Percentiles rank a stretch among this genome's conserved stretches.
Evolutionary conservation across 352 stramenopile genomes (phyloP).

Genomic region (Globisporangium emineosum): DNA sequence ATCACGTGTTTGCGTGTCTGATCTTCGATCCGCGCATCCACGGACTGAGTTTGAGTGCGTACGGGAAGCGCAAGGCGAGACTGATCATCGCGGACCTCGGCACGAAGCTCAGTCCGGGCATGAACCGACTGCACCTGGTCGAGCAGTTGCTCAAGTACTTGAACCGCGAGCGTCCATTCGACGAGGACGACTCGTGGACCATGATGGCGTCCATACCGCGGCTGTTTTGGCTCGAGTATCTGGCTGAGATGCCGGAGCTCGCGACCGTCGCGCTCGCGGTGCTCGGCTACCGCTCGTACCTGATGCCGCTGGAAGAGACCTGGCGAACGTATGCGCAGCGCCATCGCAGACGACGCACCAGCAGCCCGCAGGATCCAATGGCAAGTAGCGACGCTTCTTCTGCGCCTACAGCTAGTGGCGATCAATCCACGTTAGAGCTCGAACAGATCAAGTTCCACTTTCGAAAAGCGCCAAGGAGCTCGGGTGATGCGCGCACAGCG

Average conservation of each 20-base stretch:
- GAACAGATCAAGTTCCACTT: conserved; percentile 13
- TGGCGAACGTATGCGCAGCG: conserved; percentile 18
- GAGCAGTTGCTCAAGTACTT: conserved; percentile 40
- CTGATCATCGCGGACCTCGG: conserved; percentile 22
- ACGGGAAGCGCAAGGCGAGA: conserved; percentile 28
- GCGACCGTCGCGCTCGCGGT: conserved; percentile 31
- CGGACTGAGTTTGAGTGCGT: conserved; percentile 29
- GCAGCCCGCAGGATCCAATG: background rate
- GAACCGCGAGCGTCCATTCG: conserved; percentile 32
- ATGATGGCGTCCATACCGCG: conserved; percentile 38
- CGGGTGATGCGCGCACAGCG: background rate
- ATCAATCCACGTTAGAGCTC: background rate
- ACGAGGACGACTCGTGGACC: conserved; percentile 37
- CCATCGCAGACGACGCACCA: background rate
- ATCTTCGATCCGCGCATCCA: conserved; percentile 35
- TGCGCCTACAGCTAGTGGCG: background rate
- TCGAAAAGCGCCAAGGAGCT: conserved; percentile 2
- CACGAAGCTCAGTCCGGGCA: conserved; percentile 12
- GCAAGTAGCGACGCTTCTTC: background rate
- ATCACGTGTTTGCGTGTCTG: conserved; percentile 28
- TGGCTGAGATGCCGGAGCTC: conserved; percentile 27
- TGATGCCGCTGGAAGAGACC: conserved; percentile 28
- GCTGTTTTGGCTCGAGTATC: conserved; percentile 48
- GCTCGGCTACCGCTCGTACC: conserved; percentile 27
- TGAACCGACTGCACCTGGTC: conserved; percentile 24